Base-by-base conservation (phyloP, 202 grass and related monocot species). In the Cymbopogon flexuosus region DNA sequence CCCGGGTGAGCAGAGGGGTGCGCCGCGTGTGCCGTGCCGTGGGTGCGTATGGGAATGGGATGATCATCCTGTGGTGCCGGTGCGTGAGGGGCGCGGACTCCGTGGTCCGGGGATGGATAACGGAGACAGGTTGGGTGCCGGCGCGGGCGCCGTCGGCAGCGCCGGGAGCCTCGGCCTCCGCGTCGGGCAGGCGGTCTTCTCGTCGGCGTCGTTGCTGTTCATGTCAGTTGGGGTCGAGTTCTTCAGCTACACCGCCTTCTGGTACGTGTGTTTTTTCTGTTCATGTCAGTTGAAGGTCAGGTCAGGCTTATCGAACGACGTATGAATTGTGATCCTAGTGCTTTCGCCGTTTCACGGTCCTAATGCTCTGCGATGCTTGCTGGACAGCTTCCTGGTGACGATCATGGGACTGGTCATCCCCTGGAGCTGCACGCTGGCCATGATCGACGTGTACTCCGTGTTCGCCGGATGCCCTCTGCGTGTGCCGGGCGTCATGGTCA, bases 191-290 rank as follows among this genome's bases (percentile, higher is more conserved):
- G 92, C 90, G 13, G 76, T 88, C 76, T 94, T 93, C 83, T 94
- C 95, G 70, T 91, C 92, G 8, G 92, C 92, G 8, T 88, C 95
- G 6, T 90, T 97, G 57, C 84, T 97, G 68, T 92, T 97, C 90
- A 94, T 97, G 90, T 94, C 95, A 52, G 82, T 97, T 19, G 86
- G 90, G 46, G 95, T 97, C 81, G 92, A 97, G 81, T 94, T 97
- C 95, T 94, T 93, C 49, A 94, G 92, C 86, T 94, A 94, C 30
- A 94, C 95, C 10, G 87, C 92, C 65, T 97, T 97, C 72, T 94
- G 92, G 95, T 97, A 77, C 3, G 56, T 4, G 5, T 3, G 0
- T 14, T 68, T 7, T 6, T 10, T 40, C 39, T 6, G 8, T 18
- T 6, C 18, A 1, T 40, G 31, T 3, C 42, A 45, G 47, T 7